phyloP scores from a whole-genome alignment of 768 basidiomycete genomes.

The Tulasnella sp. region DNA sequence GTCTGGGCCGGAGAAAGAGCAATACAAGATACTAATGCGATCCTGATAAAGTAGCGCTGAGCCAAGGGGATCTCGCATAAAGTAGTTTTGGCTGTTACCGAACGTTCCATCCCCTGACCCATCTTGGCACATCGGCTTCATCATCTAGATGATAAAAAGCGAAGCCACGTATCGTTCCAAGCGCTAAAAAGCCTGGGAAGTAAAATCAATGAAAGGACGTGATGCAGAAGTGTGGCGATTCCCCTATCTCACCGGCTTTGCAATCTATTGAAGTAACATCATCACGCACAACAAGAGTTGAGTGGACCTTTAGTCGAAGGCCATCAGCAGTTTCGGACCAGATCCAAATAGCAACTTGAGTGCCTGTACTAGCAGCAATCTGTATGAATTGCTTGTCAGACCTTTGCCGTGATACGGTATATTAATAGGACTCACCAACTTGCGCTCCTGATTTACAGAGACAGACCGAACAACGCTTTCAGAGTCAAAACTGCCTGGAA shows the following conservation, averaged over 20 bases:
- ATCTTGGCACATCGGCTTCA: slow-evolving; percentile 71
- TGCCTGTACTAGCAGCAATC: slow-evolving; percentile 61
- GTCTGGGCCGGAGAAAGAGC: slow-evolving; percentile 16
- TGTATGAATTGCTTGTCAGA: slow-evolving; percentile 27
- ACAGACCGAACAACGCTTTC: slow-evolving; percentile 43
- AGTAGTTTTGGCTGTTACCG: slow-evolving; percentile 29
- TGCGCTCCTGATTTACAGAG: slow-evolving; percentile 65
- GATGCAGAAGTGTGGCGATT: background rate
- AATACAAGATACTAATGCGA: slow-evolving; percentile 51
- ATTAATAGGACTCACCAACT: slow-evolving; percentile 60
- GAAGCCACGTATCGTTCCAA: slow-evolving; percentile 46
- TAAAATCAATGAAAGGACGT: background rate
- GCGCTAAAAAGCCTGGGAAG: slow-evolving; percentile 54
- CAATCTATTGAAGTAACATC: slow-evolving; percentile 54
- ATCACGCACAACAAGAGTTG: slow-evolving; percentile 55
- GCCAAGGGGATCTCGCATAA: slow-evolving; percentile 20
- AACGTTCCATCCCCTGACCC: slow-evolving; percentile 66
- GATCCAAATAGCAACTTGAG: slow-evolving; percentile 67
- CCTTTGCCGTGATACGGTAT: no score
- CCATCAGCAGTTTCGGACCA: slow-evolving; percentile 33
- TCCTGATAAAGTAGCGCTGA: slow-evolving; percentile 66
- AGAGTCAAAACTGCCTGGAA: slow-evolving; percentile 42
- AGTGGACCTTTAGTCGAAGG: slow-evolving; percentile 67
- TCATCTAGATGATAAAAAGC: slow-evolving; percentile 66
- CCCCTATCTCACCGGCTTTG: slow-evolving; percentile 45